Base-by-base conservation (phyloP, 208 protist species). In the Leishmania gerbilli region DNA sequence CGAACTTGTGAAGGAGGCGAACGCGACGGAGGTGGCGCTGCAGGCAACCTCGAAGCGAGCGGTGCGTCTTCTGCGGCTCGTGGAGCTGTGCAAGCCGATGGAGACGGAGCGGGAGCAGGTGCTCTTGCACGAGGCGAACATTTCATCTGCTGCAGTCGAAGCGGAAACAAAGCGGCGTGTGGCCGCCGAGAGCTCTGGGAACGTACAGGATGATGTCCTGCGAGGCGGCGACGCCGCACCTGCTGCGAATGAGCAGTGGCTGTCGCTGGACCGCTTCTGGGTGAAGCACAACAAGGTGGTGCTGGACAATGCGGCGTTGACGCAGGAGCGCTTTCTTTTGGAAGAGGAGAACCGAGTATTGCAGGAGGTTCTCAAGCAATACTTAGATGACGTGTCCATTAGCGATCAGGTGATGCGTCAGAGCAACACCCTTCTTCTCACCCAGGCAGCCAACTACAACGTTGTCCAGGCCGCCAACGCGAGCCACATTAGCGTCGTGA, bases 51-150 rank as follows among this genome's bases (percentile, higher is more conserved):
- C 88, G 6, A 93, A 92, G 76, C 88, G 89, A 37, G 98, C 96
- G 0, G 95, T 98, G 80, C 88, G 90, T 62, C 95, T 99, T 47
- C 90, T 99, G 60, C 90, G 94, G n/a, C 87, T 98, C 0, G 93
- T 97, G 55, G 97, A 99, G 89, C 87, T 99, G 47, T 98, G 97
- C 79, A 90, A 93, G 76, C 95, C 95, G 53, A 80, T 99, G 47
- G 98, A 99, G 89, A 99, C 98, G n/a, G 98, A 99, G 81, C 81
- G 97, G 15, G 98, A 99, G 87, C 96, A 96, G 81, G 93, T 99
- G 31, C 87, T 99, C 13, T 86, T 89, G 0, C 98, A 97, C 80
- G 95, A 98, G 76, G 83, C 89, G 0, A 93, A 97, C 76, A 84
- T 91, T 37, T 87, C 90, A 21, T 86, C 93, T 21, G 84, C 85